Evolutionary conservation across 257 asterid species (phyloP).

Genomic region (Rehmannia glutinosa): DNA sequence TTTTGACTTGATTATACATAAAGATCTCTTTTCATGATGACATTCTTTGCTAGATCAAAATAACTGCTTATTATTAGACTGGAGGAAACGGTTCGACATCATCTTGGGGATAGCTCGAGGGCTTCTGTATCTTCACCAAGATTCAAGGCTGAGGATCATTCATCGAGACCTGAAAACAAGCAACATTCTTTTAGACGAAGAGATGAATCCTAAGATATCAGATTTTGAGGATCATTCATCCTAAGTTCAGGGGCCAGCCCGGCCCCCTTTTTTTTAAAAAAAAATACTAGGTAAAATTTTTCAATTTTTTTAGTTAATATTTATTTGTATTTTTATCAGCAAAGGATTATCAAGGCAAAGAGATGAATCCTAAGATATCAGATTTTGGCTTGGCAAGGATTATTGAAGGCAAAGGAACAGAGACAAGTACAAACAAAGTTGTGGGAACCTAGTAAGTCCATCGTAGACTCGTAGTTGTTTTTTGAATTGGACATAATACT

Average conservation of each 20-base stretch:
- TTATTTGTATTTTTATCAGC: too few relatives aligned
- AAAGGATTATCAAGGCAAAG: too few relatives aligned
- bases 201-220: conserved; percentile 39
- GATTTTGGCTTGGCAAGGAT: conserved; percentile 42
- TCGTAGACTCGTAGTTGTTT: too few relatives aligned
- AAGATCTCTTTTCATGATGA: neutral
- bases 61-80: conserved; percentile 21
- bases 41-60: conserved; percentile 19
- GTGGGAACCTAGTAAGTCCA: conserved; percentile 34
- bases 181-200: conserved; percentile 36
- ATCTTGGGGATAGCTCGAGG: conserved; percentile 40
- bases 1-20: too few relatives aligned
- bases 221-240: too few relatives aligned
- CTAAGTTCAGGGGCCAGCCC: too few relatives aligned
- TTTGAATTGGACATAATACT: too few relatives aligned
- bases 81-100: conserved; percentile 32
- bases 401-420: conserved; percentile 26
- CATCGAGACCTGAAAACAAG: too few relatives aligned
- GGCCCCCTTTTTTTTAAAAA: too few relatives aligned
- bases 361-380: conserved; percentile 38
- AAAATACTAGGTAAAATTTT: too few relatives aligned
- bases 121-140: conserved; percentile 38
- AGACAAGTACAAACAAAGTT: conserved; percentile 28
- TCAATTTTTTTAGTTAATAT: too few relatives aligned
- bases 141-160: conserved; percentile 38